These are phyloP conservation scores for Suillus lakei DNA, from an alignment of 768 basidiomycete species.

Conservation along the genomic window DNA sequence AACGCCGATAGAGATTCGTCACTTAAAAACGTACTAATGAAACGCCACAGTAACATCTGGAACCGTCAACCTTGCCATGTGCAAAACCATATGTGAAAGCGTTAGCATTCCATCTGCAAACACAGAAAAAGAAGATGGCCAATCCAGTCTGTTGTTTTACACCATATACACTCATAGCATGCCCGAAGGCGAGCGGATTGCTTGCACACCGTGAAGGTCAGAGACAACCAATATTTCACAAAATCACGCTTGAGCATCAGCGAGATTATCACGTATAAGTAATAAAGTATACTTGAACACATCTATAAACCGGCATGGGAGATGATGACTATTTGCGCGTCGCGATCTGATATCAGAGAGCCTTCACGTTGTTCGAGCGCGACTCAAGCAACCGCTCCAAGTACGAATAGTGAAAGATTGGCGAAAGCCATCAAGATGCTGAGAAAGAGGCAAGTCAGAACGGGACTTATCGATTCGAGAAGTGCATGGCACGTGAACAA, in stretches of 20 bases:
- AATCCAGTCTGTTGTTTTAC: neutral
- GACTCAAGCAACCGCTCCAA: neutral
- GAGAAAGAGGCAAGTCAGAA: neutral
- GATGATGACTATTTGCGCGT: neutral
- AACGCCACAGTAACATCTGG: no score
- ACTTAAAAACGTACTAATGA: no score
- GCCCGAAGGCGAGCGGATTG: neutral
- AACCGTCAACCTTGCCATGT: neutral
- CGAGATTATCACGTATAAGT: constrained; percentile 1
- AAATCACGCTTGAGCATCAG: neutral
- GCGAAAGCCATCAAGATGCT: neutral
- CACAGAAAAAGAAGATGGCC: neutral
- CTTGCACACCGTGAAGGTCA: neutral
- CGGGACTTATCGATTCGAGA: neutral
- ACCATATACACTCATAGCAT: neutral
- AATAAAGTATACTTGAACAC: constrained; percentile 1
- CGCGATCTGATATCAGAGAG: neutral
- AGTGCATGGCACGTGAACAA: neutral
- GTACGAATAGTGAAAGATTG: neutral
- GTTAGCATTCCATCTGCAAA: neutral
- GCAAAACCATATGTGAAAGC: neutral
- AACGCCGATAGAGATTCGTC: no score
- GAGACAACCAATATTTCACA: neutral
- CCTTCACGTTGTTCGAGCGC: neutral
- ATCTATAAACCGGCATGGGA: neutral